Conservation (phyloP, 768 basidiomycete genomes). For the Leccinum disarticulatum region DNA sequence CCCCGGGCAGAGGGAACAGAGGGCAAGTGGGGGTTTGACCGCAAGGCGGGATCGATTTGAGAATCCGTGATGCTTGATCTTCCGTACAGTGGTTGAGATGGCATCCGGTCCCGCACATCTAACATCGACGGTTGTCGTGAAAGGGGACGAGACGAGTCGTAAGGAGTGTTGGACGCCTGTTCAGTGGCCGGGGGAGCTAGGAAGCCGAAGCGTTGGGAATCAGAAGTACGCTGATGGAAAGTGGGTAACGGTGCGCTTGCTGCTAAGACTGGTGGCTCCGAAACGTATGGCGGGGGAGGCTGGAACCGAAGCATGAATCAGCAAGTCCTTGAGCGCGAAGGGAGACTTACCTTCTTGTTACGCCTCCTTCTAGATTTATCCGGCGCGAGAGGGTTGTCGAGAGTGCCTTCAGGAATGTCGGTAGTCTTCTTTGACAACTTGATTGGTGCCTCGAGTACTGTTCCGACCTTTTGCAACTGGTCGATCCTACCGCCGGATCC, state of each 20-base stretch:
- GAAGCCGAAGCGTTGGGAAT: not conserved
- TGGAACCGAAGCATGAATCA: not conserved
- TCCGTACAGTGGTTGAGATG: not conserved
- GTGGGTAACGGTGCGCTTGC: not conserved
- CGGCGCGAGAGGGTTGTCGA: not conserved
- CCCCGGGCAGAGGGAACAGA: not conserved
- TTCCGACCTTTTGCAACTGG: not conserved
- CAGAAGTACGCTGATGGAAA: not conserved
- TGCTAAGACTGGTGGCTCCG: not conserved
- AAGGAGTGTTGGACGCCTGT: not conserved
- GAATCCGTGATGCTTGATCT: not conserved
- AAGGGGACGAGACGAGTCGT: not conserved
- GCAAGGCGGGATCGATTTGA: not conserved
- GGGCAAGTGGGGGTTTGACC: not conserved
- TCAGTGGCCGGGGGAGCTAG: not conserved
- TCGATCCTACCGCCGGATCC: not conserved
- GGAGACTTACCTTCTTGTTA: not conserved
- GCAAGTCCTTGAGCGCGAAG: not conserved
- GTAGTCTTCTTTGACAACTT: not conserved
- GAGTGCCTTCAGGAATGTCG: not conserved
- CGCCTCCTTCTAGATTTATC: not conserved
- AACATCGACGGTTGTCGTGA: not conserved
- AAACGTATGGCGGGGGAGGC: not conserved
- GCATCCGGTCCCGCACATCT: not conserved
- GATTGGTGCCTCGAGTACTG: not conserved